Conservation (phyloP, 768 basidiomycete species). For the Tephrocybe rancida region DNA sequence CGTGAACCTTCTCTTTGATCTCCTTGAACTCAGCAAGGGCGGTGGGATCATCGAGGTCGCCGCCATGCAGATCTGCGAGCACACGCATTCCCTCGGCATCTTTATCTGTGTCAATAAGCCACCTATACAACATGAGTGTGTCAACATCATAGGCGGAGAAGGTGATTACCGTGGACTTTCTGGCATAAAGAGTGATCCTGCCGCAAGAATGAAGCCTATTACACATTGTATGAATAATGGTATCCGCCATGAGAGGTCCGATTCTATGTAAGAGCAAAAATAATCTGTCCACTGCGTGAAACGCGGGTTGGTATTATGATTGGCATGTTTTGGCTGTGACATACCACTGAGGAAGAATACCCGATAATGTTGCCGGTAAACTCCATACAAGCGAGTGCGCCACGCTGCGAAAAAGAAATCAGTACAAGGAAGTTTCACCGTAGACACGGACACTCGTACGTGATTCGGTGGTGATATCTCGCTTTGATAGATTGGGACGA, state of each 20-base stretch:
- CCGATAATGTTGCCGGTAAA: constrained; percentile 93
- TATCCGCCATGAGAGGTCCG: constrained; percentile 88
- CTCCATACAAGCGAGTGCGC: constrained; percentile 92
- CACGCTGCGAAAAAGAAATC: constrained; percentile 58
- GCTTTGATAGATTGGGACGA: constrained; percentile 93
- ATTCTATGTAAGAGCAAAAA: constrained; percentile 86
- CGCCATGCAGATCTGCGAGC: constrained; percentile 88
- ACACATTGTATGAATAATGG: constrained; percentile 88
- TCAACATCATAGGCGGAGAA: background rate
- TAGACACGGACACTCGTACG: constrained; percentile 41
- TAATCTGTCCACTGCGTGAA: constrained; percentile 89
- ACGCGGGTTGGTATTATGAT: background rate
- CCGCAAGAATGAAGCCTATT: constrained; percentile 79
- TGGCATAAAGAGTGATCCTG: constrained; percentile 82
- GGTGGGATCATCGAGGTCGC: constrained; percentile 62
- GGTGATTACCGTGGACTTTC: constrained; percentile 78
- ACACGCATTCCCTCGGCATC: constrained; percentile 85
- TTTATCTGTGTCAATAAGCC: constrained; percentile 86
- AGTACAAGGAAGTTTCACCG: background rate
- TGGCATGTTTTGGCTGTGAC: constrained; percentile 26
- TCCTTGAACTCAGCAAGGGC: constrained; percentile 88
- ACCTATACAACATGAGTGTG: constrained; percentile 44
- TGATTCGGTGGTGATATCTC: constrained; percentile 94
- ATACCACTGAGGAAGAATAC: constrained; percentile 86
- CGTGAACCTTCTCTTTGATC: constrained; percentile 79